These are phyloP conservation scores for Nakazawaea ishiwadae DNA, from an alignment of 805 yeast species.

Conservation along the genomic window DNA sequence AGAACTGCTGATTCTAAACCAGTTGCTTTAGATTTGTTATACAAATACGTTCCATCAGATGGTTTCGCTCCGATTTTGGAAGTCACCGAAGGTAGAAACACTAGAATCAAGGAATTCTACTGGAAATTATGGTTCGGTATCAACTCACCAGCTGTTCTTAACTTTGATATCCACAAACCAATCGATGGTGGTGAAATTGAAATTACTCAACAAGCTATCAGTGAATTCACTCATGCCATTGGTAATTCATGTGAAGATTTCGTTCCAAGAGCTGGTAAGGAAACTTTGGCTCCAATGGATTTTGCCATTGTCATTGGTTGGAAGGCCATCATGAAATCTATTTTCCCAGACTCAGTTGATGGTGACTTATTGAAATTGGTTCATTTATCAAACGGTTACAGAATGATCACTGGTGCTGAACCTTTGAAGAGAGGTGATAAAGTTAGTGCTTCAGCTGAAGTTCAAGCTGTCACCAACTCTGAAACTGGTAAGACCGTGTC, in stretches of 20 bases:
- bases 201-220: conserved; percentile 71
- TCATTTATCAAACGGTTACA: conserved; percentile 91
- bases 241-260: conserved; percentile 97
- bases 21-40: conserved; percentile 71
- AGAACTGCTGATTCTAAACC: conserved; percentile 78
- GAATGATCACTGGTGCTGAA: conserved; percentile 86
- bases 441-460: conserved; percentile 76
- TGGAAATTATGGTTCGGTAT: conserved; percentile 95
- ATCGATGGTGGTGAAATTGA: conserved; percentile 67
- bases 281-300: conserved; percentile 95
- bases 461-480: conserved; percentile 85
- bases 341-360: conserved; percentile 93
- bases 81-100: conserved; percentile 85
- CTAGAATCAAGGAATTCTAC: conserved; percentile 91
- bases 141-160: conserved; percentile 53
- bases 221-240: conserved; percentile 94
- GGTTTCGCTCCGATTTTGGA: conserved; percentile 97
- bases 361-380: conserved; percentile 94
- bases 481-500: conserved; percentile 94
- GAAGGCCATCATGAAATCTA: conserved; percentile 97
- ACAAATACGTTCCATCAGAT: conserved; percentile 72
- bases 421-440: conserved; percentile 87
- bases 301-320: conserved; percentile 98
- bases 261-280: conserved; percentile 81
- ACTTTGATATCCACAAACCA: conserved; percentile 65